These are phyloP conservation scores for Lactarius deliciosus DNA, from an alignment of 768 basidiomycete genomes.

Conservation along the genomic window DNA sequence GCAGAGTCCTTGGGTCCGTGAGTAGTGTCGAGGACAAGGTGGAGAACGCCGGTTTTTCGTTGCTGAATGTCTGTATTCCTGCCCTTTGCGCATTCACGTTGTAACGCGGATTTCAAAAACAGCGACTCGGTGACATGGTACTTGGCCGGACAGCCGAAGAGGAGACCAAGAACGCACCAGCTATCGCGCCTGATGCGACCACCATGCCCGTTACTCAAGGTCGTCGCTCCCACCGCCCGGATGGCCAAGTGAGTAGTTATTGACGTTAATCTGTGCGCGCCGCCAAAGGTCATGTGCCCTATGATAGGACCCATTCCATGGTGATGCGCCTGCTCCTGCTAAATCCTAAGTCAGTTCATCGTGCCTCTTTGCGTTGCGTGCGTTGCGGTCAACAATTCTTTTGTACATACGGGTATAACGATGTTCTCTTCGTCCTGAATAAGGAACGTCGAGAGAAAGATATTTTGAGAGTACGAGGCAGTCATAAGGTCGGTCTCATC, in stretches of 20 bases:
- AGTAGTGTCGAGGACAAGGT: too few species aligned
- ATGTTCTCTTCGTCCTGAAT: too few species aligned
- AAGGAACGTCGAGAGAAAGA: too few species aligned
- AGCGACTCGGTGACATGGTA: conserved; percentile 16
- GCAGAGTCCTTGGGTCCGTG: neutral
- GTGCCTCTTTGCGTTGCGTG: too few species aligned
- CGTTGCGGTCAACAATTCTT: too few species aligned
- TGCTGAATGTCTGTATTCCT: conserved; percentile 1
- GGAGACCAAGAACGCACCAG: neutral
- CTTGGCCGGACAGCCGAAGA: conserved; percentile 17
- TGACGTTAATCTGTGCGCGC: neutral
- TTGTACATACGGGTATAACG: too few species aligned
- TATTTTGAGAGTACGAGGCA: too few species aligned
- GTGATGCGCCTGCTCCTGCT: neutral
- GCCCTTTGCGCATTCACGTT: neutral
- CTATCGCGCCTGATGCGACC: conserved; percentile 7
- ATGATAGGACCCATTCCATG: conserved; percentile 19
- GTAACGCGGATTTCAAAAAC: neutral
- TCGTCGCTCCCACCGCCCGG: conserved; percentile 10
- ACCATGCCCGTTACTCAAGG: neutral
- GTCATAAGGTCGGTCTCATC: too few species aligned
- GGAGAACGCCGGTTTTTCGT: neutral
- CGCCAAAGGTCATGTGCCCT: neutral
- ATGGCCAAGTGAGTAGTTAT: conserved; percentile 12
- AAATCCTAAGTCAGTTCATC: neutral